Base-by-base conservation (phyloP, 495 filamentous ascomycete genomes). In the Trichoderma reesei region DNA sequence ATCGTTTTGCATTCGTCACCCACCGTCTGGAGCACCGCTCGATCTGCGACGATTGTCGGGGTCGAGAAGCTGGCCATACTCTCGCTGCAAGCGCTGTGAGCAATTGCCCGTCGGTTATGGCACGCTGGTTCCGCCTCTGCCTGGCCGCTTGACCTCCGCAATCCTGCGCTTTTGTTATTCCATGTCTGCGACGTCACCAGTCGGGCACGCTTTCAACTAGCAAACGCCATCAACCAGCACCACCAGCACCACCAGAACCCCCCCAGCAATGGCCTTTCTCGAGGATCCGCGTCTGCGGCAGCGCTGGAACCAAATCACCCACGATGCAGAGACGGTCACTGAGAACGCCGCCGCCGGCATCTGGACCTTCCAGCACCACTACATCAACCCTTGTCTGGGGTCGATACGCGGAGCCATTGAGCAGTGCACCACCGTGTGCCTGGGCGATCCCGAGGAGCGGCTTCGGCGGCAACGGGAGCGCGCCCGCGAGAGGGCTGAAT, bases 211-310 rank as follows among this genome's bases (percentile, higher is more conserved):
- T 18, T 31, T 54, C 46, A 18, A 16, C 18, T 4, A 54, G 46
- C 46, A 33, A n/a, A 39, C 38, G 11, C 38, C 38, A 39, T 54
- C 16, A 63, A 46, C 38, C 14, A 63, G 33, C 13, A 31, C 4
- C 31, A 63, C 5, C 13, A 31, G 33, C 16, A 38, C 34, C 51
- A 14, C 7, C 51, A 20, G n/a, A 3, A 5, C 61, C n/a, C 66
- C 51, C 8, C 51, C 51, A 34, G 51, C 67, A 64, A 82, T 82
- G 78, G 75, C 81, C 37, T 81, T 85, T 72, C 84, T 89, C 71
- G 86, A 86, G 75, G 95, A 98, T 74, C 94, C 94, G 67, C 91
- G 94, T 69, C 86, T 96, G 74, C 90, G 92, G 44, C 92, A 96
- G 72, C 89, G 87, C 70, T 88, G 96, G 82, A 96, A 98, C 69